Percentiles rank a stretch among this genome's conserved stretches.
phyloP scores from a whole-genome alignment of 768 basidiomycete genomes.

The Tylopilus balloui region DNA sequence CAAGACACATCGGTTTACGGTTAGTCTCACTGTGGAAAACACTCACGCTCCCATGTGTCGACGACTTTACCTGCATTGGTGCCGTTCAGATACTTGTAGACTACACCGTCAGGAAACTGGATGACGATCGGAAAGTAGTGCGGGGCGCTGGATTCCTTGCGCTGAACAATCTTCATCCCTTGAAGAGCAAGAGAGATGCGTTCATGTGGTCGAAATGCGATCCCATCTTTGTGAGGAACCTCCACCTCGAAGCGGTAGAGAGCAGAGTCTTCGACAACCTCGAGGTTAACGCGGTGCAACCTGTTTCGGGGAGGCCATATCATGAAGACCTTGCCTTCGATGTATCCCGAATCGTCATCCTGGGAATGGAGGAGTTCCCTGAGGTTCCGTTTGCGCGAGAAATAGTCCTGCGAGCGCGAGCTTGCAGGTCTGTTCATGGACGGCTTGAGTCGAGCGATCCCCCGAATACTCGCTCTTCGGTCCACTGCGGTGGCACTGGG shows the following conservation, averaged over 20 bases:
- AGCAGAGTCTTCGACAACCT: conserved; percentile 13
- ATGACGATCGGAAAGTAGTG: conserved; percentile 40
- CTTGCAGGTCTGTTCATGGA: conserved; percentile 10
- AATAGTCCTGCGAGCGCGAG: conserved; percentile 9
- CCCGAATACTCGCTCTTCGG: conserved; percentile 4
- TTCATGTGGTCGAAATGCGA: conserved; percentile 41
- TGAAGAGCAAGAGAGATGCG: conserved; percentile 45
- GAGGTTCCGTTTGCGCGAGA: conserved; percentile 28
- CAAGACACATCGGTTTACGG: neutral
- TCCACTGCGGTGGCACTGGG: no score
- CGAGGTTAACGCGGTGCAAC: conserved; percentile 31
- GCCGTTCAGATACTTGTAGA: conserved; percentile 36
- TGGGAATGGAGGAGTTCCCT: conserved; percentile 32
- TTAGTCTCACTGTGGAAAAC: neutral
- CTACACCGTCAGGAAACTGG: conserved; percentile 40
- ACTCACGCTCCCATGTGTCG: conserved; percentile 41
- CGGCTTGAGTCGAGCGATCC: neutral
- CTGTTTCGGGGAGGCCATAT: conserved; percentile 35
- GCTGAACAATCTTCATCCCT: conserved; percentile 36
- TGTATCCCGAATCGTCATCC: conserved; percentile 35
- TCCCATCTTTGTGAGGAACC: conserved; percentile 30
- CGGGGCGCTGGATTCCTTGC: conserved; percentile 23
- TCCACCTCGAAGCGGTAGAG: conserved; percentile 37
- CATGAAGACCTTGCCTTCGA: conserved; percentile 44
- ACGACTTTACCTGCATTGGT: conserved; percentile 28